Conservation (phyloP, 768 basidiomycete species). For the Leucosporidium creatinivorum region DNA sequence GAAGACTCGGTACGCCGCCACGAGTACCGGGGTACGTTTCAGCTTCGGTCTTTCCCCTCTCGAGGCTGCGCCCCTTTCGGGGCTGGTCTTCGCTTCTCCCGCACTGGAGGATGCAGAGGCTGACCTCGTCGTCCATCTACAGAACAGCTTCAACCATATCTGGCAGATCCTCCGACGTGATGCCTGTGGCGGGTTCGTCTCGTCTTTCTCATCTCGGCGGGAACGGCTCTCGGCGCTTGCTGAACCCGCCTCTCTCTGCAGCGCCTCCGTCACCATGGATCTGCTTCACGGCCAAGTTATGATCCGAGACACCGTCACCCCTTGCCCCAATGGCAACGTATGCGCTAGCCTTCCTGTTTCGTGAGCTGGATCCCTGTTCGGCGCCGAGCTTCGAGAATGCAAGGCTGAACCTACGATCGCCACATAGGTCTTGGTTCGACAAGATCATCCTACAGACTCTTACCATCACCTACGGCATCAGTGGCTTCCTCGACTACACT, state of each 20-base stretch:
- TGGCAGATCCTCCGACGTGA: constrained; percentile 9
- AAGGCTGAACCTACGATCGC: too few relatives aligned
- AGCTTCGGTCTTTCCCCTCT: too few relatives aligned
- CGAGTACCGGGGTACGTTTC: background rate
- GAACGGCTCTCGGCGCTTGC: background rate
- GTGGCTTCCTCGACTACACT: constrained; percentile 5
- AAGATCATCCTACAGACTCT: background rate
- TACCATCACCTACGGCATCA: constrained; percentile 1
- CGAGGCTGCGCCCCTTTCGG: too few relatives aligned
- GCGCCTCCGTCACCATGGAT: background rate
- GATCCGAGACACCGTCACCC: background rate
- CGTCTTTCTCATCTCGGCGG: background rate
- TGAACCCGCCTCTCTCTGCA: background rate
- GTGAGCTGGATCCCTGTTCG: background rate
- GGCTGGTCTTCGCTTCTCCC: too few relatives aligned
- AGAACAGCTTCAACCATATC: constrained; percentile 4
- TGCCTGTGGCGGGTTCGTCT: constrained; percentile 5
- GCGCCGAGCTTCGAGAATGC: background rate
- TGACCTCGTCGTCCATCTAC: too few relatives aligned
- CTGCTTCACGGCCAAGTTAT: background rate
- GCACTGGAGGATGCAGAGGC: too few relatives aligned
- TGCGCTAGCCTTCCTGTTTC: background rate
- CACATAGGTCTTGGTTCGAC: background rate
- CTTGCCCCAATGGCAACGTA: background rate
- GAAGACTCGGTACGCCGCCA: background rate